Evolutionary conservation across 208 protist species (phyloP).

Genomic region (Acanthamoeba healyi): DNA sequence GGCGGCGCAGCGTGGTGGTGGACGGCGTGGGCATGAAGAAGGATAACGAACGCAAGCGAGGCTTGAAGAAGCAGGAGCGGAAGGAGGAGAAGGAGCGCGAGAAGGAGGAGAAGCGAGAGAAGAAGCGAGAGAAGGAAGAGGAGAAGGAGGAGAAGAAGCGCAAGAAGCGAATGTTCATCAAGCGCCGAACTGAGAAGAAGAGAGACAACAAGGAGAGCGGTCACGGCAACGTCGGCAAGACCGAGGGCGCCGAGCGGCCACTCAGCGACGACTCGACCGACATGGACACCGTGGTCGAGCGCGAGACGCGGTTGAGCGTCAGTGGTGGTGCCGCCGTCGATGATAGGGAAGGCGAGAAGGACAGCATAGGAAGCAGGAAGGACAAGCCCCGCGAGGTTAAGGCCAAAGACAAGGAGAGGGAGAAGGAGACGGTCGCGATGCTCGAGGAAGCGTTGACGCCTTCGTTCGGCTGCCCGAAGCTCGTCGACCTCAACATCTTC

Average conservation of each 20-base stretch:
- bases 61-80: conserved; percentile 34
- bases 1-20: not conserved
- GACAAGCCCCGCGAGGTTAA: not conserved
- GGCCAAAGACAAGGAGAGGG: not conserved
- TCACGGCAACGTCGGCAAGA: no score
- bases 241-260: not conserved
- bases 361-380: not conserved
- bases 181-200: conserved; percentile 39
- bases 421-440: not conserved
- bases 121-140: conserved; percentile 23
- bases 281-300: not conserved
- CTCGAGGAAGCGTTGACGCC: not conserved
- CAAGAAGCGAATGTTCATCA: conserved; percentile 64
- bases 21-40: not conserved
- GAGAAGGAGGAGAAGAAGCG: conserved; percentile 56
- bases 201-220: not conserved
- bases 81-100: not conserved
- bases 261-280: not conserved
- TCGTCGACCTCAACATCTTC: conserved; percentile 54
- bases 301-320: not conserved
- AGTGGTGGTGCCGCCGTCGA: not conserved
- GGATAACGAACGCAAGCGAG: not conserved
- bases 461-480: conserved; percentile 26
- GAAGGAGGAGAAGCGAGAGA: conserved; percentile 50
- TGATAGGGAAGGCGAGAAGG: not conserved